phyloP scores from a whole-genome alignment of 1,284 basidiomycete genomes.

The Dichomitus squalens region DNA sequence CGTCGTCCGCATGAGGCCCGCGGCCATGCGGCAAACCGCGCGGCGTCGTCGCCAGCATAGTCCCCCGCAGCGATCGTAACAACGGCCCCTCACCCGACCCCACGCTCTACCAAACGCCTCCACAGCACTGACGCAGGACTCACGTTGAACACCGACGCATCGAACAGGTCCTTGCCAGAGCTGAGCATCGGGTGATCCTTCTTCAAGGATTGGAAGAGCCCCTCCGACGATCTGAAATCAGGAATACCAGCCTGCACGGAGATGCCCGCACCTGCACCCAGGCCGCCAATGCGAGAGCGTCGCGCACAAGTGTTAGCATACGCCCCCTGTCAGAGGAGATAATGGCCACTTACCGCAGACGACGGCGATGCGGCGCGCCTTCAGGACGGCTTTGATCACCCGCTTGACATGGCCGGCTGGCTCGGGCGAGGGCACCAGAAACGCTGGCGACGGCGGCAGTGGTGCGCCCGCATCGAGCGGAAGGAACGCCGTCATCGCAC shows the following conservation, averaged over 20 bases:
- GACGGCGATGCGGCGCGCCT: conserved; percentile 82
- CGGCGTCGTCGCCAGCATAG: conserved; percentile 3
- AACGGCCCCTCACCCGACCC: background rate
- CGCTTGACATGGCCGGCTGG: conserved; percentile 47
- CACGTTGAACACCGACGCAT: conserved; percentile 88
- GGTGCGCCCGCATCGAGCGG: conserved; percentile 36
- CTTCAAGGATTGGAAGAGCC: conserved; percentile 81
- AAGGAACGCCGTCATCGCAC: conserved; percentile 38
- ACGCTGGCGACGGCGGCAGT: conserved; percentile 35
- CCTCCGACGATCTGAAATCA: conserved; percentile 86
- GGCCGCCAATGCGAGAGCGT: background rate
- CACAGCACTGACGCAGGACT: conserved; percentile 36
- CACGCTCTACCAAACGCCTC: background rate
- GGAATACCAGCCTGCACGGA: conserved; percentile 91
- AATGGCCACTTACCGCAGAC: conserved; percentile 70
- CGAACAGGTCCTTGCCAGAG: conserved; percentile 89
- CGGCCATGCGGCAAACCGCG: background rate
- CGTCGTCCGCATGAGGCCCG: background rate
- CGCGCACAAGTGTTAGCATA: conserved; percentile 12
- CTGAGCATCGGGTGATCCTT: conserved; percentile 75
- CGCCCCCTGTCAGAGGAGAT: conserved; percentile 8
- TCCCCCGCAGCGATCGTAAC: conserved; percentile 1
- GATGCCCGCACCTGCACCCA: conserved; percentile 81
- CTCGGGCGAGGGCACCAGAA: conserved; percentile 41
- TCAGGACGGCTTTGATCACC: conserved; percentile 67